Conservation (phyloP, 345 rosid genomes). For the Syzygium jambos region DNA sequence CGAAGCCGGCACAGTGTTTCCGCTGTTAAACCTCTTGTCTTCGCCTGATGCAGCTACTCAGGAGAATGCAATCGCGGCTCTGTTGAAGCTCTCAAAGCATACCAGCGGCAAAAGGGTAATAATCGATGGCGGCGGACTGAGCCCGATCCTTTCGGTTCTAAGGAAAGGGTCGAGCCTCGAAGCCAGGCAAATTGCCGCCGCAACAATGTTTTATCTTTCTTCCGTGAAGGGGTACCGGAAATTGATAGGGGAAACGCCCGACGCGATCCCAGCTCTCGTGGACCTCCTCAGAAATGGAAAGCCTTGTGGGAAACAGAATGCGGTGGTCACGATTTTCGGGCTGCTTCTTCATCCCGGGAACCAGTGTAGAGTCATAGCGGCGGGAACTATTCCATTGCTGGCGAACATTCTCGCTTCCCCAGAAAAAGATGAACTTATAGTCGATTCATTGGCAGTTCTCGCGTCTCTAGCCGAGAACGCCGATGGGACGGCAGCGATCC, state of each 20-base stretch:
- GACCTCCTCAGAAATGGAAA: slow-evolving; percentile 46
- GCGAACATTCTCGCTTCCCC: slow-evolving; percentile 26
- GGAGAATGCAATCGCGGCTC: slow-evolving; percentile 55
- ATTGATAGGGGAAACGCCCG: slow-evolving; percentile 49
- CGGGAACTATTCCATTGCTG: slow-evolving; percentile 47
- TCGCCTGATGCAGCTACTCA: slow-evolving; percentile 21
- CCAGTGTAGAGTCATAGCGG: slow-evolving; percentile 36
- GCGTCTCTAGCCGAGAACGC: slow-evolving; percentile 37
- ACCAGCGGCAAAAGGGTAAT: slow-evolving; percentile 40
- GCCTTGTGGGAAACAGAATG: slow-evolving; percentile 54
- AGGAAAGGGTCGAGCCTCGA: slow-evolving; percentile 46
- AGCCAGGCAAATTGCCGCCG: slow-evolving; percentile 56
- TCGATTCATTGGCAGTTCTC: slow-evolving; percentile 58
- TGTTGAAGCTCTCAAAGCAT: slow-evolving; percentile 64
- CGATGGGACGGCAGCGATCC: slow-evolving; percentile 42
- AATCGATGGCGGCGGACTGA: slow-evolving; percentile 49
- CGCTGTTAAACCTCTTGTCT: slow-evolving; percentile 39
- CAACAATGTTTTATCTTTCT: slow-evolving; percentile 60
- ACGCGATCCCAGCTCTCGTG: slow-evolving; percentile 43
- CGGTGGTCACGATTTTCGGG: slow-evolving; percentile 47
- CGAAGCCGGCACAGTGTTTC: slow-evolving; percentile 47
- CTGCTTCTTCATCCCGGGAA: slow-evolving; percentile 40
- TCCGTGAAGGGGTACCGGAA: slow-evolving; percentile 44
- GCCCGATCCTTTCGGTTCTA: slow-evolving; percentile 36
- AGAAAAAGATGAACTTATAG: slow-evolving; percentile 33